phyloP scores from a whole-genome alignment of 1,284 basidiomycete species.

The Ustilago vetiveriae region DNA sequence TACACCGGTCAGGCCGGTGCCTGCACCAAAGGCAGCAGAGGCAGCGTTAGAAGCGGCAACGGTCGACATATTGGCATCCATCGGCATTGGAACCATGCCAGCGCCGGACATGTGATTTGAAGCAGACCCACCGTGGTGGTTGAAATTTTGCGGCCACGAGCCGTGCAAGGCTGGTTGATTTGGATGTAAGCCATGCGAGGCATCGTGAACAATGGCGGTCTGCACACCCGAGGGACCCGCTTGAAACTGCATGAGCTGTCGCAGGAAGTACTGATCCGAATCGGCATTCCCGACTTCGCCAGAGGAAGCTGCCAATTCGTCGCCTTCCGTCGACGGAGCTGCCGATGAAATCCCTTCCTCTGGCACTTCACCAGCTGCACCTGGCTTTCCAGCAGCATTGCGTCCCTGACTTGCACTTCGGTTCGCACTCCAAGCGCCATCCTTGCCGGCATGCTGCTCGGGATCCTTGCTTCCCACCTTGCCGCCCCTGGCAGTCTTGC shows the following conservation, averaged over 20 bases:
- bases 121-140: not conserved
- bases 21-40: conserved; percentile 1
- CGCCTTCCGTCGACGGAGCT: not conserved
- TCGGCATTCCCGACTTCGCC: conserved; percentile 1
- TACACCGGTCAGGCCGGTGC: not conserved
- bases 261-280: conserved; percentile 27
- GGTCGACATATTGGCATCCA: conserved; percentile 1
- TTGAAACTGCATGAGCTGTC: conserved; percentile 48
- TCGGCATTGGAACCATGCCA: not conserved
- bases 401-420: not conserved
- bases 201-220: conserved; percentile 24
- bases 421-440: not conserved
- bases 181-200: conserved; percentile 1
- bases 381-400: not conserved
- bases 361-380: not conserved
- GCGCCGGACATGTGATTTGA: not conserved
- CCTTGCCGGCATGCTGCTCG: not conserved
- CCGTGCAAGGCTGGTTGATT: not conserved
- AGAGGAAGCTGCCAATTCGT: not conserved
- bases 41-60: conserved; percentile 1
- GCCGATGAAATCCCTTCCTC: not conserved
- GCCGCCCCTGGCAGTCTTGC: conserved; percentile 6
- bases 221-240: conserved; percentile 46
- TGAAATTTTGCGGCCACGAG: not conserved
- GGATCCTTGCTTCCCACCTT: conserved; percentile 1